Base-by-base conservation (phyloP, 2,329 filamentous ascomycete species). In the Aspergillus chevalieri region DNA sequence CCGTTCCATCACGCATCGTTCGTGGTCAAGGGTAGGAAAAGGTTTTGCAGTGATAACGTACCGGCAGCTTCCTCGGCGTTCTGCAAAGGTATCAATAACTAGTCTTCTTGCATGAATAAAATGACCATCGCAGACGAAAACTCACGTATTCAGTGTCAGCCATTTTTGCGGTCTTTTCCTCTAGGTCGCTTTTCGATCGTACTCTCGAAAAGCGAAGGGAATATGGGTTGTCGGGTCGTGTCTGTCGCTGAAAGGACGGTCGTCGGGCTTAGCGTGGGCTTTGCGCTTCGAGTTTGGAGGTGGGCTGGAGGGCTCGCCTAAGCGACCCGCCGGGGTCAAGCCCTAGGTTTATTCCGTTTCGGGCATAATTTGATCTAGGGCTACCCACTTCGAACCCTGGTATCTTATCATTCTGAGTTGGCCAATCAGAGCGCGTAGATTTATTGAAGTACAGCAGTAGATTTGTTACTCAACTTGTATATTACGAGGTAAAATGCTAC, bases 51-150 rank as follows among this genome's bases (percentile, higher is more conserved):
- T 54, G 43, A 50, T 50, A 58, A 75, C 80, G 70, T 83, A 84
- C 79, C 80, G 75, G 90, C 92, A 79, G 92, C 92, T 84, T 93
- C 89, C 82, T 94, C 90, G 76, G 91, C 86, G 82, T 96, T 92
- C 90, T 95, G 69, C 66, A 62, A 48, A 52, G 57, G 56, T 54
- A 46, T 58, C 66, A 44, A 41, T 43, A 50, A 38, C 36, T 24
- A 26, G n/a, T 14, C n/a, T 14, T 39, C 12, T 22, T n/a, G n/a
- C 24, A 30, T 50, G 15, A 30, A 43, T 33, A 47, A 30, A 19
- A 52, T 14, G 22, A 3, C 1, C 9, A 12, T 41, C 15, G 15
- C 17, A 41, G 17, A 22, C 8, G 8, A 36, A 53, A 61, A 87
- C 87, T 77, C 81, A 91, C 87, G 80, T 93, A 93, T 80, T 90